Evolutionary conservation across 1,139 yeast genomes (phyloP), one percentile per base, ranked within the genome.

Genomic region (Lodderomyces elongisporus): DNA sequence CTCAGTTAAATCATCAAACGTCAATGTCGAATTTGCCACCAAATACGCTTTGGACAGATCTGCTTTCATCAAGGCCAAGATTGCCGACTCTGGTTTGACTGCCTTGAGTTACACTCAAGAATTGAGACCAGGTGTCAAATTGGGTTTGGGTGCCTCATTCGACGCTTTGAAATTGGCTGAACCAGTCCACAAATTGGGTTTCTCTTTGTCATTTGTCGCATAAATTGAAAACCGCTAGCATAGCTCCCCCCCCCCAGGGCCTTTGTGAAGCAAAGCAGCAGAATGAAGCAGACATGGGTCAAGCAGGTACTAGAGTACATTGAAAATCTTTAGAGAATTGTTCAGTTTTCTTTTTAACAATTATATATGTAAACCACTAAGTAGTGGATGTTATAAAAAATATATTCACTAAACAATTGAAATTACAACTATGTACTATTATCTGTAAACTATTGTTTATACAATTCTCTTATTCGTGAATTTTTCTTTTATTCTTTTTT

Each of bases 161-260:
- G 96, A 91, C 66, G 94, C 96, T 52, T 79, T 88, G 70, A 85
- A 91, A 70, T 78, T 91, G 61, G 82, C 88, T 62, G 96, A 89
- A 75, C 88, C 96, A 49, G 96, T 93, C 58, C 98, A 91, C 81
- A 89, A 93, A 80, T 76, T 91, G 57, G 98, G 98, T 68, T 76
- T 85, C 74, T 85, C 95, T 42, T 77, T 91, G 66, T 77, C 95
- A 48, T 89, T 89, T 73, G 71, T 91, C 54, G 93, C 95, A 61
- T 87, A 80, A 63, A 20, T 14, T 9, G 14, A 13, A 28, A 13
- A n/a, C n/a, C n/a, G n/a, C n/a, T n/a, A n/a, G n/a, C n/a, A n/a
- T n/a, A n/a, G n/a, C 20, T n/a, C 25, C 6, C 25, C 25, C 14
- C 13, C 15, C 6, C 10, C 15, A 13, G 4, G 14, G 13, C 10